A percentile compares a stretch with the other conserved stretches of the same genome.
These are phyloP conservation scores for Helotiales sp. DNA, from an alignment of 2,329 filamentous ascomycete genomes.

Conservation along the genomic window DNA sequence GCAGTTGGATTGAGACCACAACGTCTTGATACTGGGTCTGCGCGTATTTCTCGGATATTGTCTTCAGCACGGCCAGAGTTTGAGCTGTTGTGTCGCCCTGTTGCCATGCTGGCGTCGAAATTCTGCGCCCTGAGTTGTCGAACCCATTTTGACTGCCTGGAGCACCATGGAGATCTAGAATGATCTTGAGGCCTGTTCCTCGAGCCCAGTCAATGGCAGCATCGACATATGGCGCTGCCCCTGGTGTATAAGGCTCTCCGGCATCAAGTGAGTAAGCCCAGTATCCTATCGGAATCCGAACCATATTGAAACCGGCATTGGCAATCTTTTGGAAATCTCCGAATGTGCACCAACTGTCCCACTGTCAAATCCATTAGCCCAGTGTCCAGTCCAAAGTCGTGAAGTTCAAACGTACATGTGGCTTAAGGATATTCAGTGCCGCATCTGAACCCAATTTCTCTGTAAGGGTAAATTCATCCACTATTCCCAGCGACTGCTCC, in stretches of 20 bases:
- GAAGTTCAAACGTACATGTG: constrained; percentile 47
- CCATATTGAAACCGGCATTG: constrained; percentile 60
- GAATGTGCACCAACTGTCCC: constrained; percentile 42
- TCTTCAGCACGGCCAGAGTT: constrained; percentile 61
- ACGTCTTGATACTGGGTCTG: constrained; percentile 59
- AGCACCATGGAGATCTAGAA: constrained; percentile 63
- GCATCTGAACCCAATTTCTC: constrained; percentile 53
- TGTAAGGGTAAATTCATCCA: constrained; percentile 43
- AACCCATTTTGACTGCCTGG: constrained; percentile 64
- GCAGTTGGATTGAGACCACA: constrained; percentile 59
- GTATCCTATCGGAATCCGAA: constrained; percentile 63
- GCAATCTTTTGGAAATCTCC: constrained; percentile 62
- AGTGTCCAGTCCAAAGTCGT: constrained; percentile 32
- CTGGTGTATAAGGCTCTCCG: constrained; percentile 55
- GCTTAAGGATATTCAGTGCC: constrained; percentile 55
- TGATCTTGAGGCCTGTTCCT: constrained; percentile 56
- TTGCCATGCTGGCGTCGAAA: constrained; percentile 50
- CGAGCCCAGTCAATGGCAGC: constrained; percentile 61
- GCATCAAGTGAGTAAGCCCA: constrained; percentile 61
- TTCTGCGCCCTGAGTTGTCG: constrained; percentile 63
- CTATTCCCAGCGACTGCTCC: constrained; percentile 40
- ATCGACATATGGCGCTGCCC: constrained; percentile 58
- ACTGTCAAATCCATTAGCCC: constrained; percentile 30
- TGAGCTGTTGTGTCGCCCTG: constrained; percentile 53
- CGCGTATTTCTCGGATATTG: constrained; percentile 62